Percentiles rank a stretch among this genome's conserved stretches.
phyloP scores from a whole-genome alignment of 2,329 filamentous ascomycete species.

The Coniochaeta hoffmannii region DNA sequence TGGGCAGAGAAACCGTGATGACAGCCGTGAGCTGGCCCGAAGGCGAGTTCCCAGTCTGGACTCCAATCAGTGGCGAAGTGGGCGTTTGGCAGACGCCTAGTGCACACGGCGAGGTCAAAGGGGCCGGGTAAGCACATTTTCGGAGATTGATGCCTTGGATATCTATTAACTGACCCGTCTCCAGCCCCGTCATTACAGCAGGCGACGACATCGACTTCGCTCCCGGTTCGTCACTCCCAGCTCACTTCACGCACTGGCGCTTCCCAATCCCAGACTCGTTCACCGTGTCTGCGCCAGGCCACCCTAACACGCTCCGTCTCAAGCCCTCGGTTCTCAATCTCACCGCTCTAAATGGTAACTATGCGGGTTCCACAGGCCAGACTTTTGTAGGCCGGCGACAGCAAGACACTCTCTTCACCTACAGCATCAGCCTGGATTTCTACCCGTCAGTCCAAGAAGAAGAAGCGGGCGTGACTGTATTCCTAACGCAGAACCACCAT shows the following conservation, averaged over 20 bases:
- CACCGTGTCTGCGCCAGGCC: slow-evolving; percentile 32
- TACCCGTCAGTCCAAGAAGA: slow-evolving; percentile 27
- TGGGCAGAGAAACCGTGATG: slow-evolving; percentile 35
- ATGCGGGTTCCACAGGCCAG: slow-evolving; percentile 36
- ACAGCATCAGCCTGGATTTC: slow-evolving; percentile 37
- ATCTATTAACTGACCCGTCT: slow-evolving; percentile 9
- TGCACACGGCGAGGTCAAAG: slow-evolving; percentile 10
- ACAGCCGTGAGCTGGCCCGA: slow-evolving; percentile 28
- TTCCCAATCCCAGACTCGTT: slow-evolving; percentile 39
- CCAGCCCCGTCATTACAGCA: slow-evolving; percentile 18
- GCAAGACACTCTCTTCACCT: slow-evolving; percentile 46
- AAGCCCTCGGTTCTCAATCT: slow-evolving; percentile 43
- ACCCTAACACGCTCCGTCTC: slow-evolving; percentile 36
- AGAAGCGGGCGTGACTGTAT: slow-evolving; percentile 45
- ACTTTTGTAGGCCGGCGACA: slow-evolving; percentile 52
- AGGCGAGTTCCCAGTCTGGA: slow-evolving; percentile 26
- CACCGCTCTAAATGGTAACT: slow-evolving; percentile 42
- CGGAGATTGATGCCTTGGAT: slow-evolving; percentile 7
- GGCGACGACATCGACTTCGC: slow-evolving; percentile 22
- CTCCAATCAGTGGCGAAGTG: slow-evolving; percentile 22
- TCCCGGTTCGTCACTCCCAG: slow-evolving; percentile 34
- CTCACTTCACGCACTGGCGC: slow-evolving; percentile 50
- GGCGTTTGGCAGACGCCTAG: slow-evolving; percentile 16
- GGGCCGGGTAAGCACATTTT: slow-evolving; percentile 11
- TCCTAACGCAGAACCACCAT: slow-evolving; percentile 47